Evolutionary conservation across 2,329 filamentous ascomycete species (phyloP).

Genomic region (Penicillium sp.): DNA sequence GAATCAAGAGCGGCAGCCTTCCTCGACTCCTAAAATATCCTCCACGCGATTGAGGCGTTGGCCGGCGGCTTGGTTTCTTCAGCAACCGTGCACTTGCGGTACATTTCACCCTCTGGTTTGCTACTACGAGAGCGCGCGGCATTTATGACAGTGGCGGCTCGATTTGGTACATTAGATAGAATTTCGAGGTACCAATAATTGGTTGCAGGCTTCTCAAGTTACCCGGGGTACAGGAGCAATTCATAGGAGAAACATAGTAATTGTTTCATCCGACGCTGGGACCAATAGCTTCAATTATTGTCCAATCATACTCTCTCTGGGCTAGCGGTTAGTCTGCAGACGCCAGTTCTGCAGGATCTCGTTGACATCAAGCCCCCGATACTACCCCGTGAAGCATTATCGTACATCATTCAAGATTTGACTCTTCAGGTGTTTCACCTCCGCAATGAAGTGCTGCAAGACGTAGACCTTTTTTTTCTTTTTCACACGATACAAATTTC

Average conservation of each 20-base stretch:
- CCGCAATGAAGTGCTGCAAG: not conserved
- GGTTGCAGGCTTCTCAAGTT: not conserved
- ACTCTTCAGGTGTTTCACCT: not conserved
- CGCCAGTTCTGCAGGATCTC: not conserved
- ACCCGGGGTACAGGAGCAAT: not conserved
- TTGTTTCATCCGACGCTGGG: not conserved
- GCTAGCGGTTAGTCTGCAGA: not conserved
- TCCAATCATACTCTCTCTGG: not conserved
- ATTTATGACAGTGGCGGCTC: not conserved
- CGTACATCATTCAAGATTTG: not conserved
- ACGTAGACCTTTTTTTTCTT: too few relatives aligned
- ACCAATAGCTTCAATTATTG: not conserved
- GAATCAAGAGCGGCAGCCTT: not conserved
- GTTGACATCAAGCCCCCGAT: not conserved
- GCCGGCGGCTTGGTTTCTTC: constrained; percentile 12
- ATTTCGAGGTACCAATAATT: not conserved
- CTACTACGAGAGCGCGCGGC: constrained; percentile 8
- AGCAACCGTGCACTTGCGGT: constrained; percentile 2
- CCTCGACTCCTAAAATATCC: not conserved
- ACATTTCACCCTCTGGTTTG: not conserved
- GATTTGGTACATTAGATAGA: not conserved
- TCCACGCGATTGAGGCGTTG: not conserved
- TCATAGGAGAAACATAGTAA: not conserved
- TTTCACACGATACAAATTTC: too few relatives aligned
- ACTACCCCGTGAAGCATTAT: not conserved